Conservation (phyloP, 352 stramenopile species). For the Achlya hypogyna region DNA sequence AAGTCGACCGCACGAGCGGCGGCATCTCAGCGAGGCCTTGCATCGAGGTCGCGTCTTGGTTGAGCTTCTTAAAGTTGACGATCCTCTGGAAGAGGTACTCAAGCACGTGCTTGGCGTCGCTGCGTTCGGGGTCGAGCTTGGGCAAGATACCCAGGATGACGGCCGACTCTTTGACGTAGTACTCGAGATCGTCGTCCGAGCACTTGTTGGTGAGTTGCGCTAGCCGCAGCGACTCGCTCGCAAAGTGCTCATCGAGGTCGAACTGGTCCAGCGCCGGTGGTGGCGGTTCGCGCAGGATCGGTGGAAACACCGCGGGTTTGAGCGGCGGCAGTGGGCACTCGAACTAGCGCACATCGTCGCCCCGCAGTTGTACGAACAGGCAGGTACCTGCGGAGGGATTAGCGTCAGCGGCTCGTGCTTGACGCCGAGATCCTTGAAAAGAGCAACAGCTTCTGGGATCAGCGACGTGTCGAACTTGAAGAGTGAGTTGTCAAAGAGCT, state of each 20-base stretch:
- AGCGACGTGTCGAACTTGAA: conserved; percentile 94
- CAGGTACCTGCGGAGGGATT: conserved; percentile 80
- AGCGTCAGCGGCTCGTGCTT: conserved; percentile 93
- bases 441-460: conserved; percentile 88
- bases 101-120: conserved; percentile 84
- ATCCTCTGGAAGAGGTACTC: conserved; percentile 89
- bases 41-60: conserved; percentile 43
- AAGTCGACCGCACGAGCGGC: neutral
- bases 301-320: conserved; percentile 90
- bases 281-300: conserved; percentile 81
- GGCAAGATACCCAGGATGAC: conserved; percentile 86
- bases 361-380: too few species aligned
- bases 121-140: conserved; percentile 60
- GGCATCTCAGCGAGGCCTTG: neutral
- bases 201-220: conserved; percentile 95
- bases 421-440: conserved; percentile 88
- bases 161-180: conserved; percentile 90
- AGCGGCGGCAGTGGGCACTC: conserved; percentile 90
- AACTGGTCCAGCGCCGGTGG: conserved; percentile 92
- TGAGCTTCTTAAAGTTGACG: conserved; percentile 91
- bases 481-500: conserved; percentile 88
- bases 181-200: conserved; percentile 90
- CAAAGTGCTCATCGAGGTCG: conserved; percentile 95
- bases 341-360: too few species aligned
- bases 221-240: conserved; percentile 84